Conservation (phyloP, 1,284 basidiomycete genomes). For the Hemileia vastatrix region DNA sequence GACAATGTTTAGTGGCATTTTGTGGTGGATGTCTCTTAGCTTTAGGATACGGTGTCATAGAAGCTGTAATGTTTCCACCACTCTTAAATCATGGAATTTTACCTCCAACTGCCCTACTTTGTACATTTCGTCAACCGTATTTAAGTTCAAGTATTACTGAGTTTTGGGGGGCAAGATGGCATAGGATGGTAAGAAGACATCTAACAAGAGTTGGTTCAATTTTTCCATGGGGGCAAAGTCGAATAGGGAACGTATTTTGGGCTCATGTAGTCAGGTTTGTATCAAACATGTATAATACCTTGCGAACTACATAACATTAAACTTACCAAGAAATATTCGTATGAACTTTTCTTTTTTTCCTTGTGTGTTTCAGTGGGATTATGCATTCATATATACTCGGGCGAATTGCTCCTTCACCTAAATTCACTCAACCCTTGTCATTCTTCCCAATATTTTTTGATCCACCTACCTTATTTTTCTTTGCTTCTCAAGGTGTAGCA, state of each 20-base stretch:
- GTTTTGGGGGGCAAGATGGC: constrained; percentile 7
- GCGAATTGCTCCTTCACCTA: not conserved
- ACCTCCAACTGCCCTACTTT: not conserved
- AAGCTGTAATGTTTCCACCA: not conserved
- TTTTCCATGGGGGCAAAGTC: not conserved
- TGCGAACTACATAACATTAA: too few species aligned
- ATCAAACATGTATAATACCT: too few species aligned
- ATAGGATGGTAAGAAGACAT: not conserved
- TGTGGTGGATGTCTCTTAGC: constrained; percentile 2
- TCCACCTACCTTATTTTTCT: not conserved
- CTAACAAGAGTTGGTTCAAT: not conserved
- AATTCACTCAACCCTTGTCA: not conserved
- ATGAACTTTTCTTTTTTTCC: too few species aligned
- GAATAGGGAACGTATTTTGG: not conserved
- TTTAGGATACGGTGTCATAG: not conserved
- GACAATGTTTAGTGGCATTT: not conserved
- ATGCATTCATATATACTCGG: constrained; percentile 5
- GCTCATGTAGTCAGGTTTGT: constrained; percentile 6
- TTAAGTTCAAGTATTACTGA: not conserved
- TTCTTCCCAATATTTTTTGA: not conserved
- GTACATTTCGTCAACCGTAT: constrained; percentile 1
- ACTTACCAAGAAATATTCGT: too few species aligned
- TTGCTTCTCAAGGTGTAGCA: not conserved
- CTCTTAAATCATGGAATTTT: not conserved
- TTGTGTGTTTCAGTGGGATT: constrained; percentile 7